Percentiles rank a stretch among this genome's conserved stretches.
phyloP scores from a whole-genome alignment of 345 rosid genomes.

The Murraya koenigii region DNA sequence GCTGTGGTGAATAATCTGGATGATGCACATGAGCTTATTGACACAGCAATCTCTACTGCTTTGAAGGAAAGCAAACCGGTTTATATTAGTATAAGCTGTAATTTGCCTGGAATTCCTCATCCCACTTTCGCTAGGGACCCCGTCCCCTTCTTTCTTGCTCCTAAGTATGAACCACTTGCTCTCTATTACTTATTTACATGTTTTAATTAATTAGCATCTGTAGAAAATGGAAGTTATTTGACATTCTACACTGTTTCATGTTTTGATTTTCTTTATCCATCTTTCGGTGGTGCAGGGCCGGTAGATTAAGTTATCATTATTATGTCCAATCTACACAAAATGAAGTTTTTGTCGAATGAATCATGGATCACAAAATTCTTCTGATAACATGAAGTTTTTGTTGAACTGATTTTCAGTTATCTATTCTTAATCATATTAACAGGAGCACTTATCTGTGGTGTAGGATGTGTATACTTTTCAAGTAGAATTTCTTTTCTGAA shows the following conservation, averaged over 20 bases:
- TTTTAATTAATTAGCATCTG: background rate
- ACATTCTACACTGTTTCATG: background rate
- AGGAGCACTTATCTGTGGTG: background rate
- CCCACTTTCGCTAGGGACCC: constrained; percentile 64
- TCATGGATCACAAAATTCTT: background rate
- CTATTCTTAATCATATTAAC: background rate
- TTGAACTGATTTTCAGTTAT: background rate
- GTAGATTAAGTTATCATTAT: background rate
- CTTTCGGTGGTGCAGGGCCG: background rate
- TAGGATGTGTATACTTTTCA: background rate
- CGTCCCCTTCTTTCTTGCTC: constrained; percentile 57
- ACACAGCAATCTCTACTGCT: constrained; percentile 71
- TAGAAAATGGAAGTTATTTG: background rate
- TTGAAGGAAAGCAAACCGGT: constrained; percentile 70
- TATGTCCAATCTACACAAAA: background rate
- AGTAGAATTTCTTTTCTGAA: background rate
- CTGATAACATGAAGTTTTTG: background rate
- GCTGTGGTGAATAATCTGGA: constrained; percentile 71
- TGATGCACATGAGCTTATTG: constrained; percentile 68
- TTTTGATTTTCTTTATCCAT: background rate
- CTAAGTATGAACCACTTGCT: constrained; percentile 35
- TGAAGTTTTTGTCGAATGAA: background rate
- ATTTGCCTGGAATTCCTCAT: constrained; percentile 61
- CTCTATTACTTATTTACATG: background rate
- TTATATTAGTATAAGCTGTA: constrained; percentile 70